phyloP scores from a whole-genome alignment of 129 eudicot genomes.

The Chrysanthemum makinoi region DNA sequence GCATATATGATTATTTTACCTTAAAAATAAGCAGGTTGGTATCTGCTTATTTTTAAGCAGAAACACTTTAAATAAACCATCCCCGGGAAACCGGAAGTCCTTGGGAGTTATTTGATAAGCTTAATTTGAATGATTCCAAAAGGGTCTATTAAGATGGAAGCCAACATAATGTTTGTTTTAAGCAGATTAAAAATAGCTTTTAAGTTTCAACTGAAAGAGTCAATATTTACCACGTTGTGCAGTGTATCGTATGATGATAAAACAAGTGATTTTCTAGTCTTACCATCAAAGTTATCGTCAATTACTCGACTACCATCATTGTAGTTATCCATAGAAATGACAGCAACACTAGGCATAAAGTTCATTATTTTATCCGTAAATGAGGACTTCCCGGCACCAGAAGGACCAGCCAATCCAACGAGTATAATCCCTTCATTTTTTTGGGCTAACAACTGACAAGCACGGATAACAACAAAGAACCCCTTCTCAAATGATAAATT shows the following conservation, averaged over 20 bases:
- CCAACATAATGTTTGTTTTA: background rate
- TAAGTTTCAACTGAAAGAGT: background rate
- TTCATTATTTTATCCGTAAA: constrained; percentile 73
- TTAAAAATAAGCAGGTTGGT: no score
- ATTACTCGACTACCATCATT: constrained; percentile 78
- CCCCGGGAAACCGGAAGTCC: no score
- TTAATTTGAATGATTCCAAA: no score
- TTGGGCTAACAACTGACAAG: constrained; percentile 78
- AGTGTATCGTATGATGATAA: background rate
- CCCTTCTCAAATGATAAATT: constrained; percentile 82
- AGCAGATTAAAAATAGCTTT: background rate
- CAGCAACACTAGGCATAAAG: constrained; percentile 89
- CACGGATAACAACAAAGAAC: constrained; percentile 76
- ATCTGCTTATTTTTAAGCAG: no score
- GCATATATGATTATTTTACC: no score
- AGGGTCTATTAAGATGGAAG: no score
- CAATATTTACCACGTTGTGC: background rate
- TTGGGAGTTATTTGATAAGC: no score
- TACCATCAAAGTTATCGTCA: constrained; percentile 90
- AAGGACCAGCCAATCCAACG: constrained; percentile 93
- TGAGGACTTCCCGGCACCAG: constrained; percentile 90
- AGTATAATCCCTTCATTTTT: constrained; percentile 73
- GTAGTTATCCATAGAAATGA: constrained; percentile 87
- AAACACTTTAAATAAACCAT: no score
- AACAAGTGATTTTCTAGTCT: constrained; percentile 4